phyloP scores from a whole-genome alignment of 2,329 filamentous ascomycete genomes.

The Fragosphaeria purpurea region DNA sequence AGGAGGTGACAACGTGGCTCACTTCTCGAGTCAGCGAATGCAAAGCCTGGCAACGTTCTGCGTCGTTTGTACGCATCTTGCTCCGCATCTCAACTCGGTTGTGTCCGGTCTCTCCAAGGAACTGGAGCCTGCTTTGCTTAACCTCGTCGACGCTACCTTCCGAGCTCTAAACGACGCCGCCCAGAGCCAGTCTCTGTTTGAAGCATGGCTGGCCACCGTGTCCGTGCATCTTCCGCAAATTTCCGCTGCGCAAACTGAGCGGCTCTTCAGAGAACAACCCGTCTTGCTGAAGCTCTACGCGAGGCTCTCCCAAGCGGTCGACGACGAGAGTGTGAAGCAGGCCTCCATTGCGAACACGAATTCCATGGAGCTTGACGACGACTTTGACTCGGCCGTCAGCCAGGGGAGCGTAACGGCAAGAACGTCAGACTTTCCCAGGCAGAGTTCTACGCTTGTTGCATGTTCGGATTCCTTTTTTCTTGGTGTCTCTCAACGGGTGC shows the following conservation, averaged over 20 bases:
- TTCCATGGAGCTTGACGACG: conserved; percentile 57
- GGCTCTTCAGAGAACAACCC: conserved; percentile 27
- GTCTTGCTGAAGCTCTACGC: conserved; percentile 34
- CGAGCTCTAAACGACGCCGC: conserved; percentile 30
- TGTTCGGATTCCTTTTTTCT: conserved; percentile 37
- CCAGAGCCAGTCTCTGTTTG: conserved; percentile 35
- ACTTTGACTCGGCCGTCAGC: conserved; percentile 51
- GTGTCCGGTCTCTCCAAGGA: conserved; percentile 39
- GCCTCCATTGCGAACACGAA: conserved; percentile 32
- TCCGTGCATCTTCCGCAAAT: conserved; percentile 38
- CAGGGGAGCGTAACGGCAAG: conserved; percentile 29
- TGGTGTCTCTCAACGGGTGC: conserved; percentile 36
- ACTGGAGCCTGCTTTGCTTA: conserved; percentile 33
- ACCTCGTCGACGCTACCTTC: conserved; percentile 31
- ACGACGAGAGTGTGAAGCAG: conserved; percentile 23
- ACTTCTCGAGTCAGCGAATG: conserved; percentile 42
- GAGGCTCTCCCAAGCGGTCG: conserved; percentile 26
- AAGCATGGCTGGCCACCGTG: conserved; percentile 35
- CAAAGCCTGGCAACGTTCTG: conserved; percentile 42
- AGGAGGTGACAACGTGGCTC: conserved; percentile 32
- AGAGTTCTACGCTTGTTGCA: conserved; percentile 30
- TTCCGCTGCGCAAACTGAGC: conserved; percentile 25
- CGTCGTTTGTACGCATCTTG: conserved; percentile 33
- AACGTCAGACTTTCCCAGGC: conserved; percentile 34
- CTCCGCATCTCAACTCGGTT: conserved; percentile 36